A percentile compares a stretch with the other conserved stretches of the same genome.
Conservation (phyloP, 2,329 filamentous ascomycete genomes). For the Metarhizium album region DNA sequence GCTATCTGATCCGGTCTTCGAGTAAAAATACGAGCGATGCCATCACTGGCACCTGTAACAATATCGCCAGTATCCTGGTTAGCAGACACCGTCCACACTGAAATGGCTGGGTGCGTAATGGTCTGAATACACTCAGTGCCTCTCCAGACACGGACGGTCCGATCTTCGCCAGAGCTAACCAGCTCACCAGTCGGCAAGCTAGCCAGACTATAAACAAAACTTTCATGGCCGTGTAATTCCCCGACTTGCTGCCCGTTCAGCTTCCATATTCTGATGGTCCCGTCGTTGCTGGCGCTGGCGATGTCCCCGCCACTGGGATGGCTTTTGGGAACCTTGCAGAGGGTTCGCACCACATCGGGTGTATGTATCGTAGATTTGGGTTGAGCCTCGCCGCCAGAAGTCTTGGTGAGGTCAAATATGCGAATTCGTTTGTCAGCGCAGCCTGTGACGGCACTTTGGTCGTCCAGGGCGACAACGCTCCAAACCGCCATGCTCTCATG, state of each 20-base stretch:
- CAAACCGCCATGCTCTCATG: constrained; percentile 72
- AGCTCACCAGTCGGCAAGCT: constrained; percentile 74
- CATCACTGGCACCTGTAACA: constrained; percentile 85
- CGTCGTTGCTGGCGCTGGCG: constrained; percentile 89
- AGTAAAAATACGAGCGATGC: constrained; percentile 74
- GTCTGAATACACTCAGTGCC: constrained; percentile 79
- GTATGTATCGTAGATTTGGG: constrained; percentile 48
- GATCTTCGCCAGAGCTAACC: constrained; percentile 84
- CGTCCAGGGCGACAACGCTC: constrained; percentile 79
- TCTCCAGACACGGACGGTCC: constrained; percentile 85
- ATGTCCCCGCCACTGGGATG: constrained; percentile 84
- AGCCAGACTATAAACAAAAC: constrained; percentile 83
- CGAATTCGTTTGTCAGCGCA: constrained; percentile 87
- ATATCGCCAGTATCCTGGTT: constrained; percentile 80
- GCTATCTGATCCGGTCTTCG: constrained; percentile 60
- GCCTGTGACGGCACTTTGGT: constrained; percentile 74
- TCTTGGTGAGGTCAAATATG: constrained; percentile 61
- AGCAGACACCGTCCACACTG: constrained; percentile 86
- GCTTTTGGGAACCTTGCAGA: constrained; percentile 65
- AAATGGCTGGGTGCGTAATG: constrained; percentile 93
- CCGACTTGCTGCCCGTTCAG: constrained; percentile 65
- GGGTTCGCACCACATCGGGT: constrained; percentile 75
- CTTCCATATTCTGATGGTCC: constrained; percentile 78
- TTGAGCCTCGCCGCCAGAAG: constrained; percentile 43
- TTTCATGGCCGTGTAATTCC: constrained; percentile 79